These are phyloP conservation scores for Phytopythium vexans DNA, from an alignment of 352 stramenopile genomes.

Conservation along the genomic window DNA sequence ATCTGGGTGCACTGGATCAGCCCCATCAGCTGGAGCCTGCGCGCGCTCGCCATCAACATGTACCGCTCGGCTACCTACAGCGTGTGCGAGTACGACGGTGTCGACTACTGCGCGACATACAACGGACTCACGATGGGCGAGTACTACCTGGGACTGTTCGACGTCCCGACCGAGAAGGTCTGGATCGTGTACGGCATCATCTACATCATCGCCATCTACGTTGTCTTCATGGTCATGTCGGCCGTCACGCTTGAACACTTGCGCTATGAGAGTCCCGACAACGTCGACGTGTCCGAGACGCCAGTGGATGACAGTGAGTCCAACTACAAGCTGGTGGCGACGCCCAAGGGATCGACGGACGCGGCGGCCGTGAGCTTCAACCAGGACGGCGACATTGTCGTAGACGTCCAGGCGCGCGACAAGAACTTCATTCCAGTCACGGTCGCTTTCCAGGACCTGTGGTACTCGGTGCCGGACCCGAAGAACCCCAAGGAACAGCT, in stretches of 20 bases:
- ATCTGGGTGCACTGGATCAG: constrained; percentile 55
- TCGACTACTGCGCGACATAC: constrained; percentile 20
- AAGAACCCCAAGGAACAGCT: constrained; percentile 41
- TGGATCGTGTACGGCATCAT: constrained; percentile 34
- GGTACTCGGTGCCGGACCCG: too few species aligned
- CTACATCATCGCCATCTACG: constrained; percentile 13
- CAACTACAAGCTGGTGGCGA: constrained; percentile 4
- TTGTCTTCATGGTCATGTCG: constrained; percentile 35
- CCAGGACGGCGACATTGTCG: too few species aligned
- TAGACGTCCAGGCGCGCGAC: too few species aligned
- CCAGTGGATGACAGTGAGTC: constrained; percentile 6
- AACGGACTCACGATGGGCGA: constrained; percentile 25
- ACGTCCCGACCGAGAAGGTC: constrained; percentile 31
- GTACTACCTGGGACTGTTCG: constrained; percentile 40
- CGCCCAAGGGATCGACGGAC: too few species aligned
- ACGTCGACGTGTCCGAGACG: constrained; percentile 19
- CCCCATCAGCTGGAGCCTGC: constrained; percentile 26
- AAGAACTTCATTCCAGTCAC: constrained; percentile 35
- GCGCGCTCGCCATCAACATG: constrained; percentile 21
- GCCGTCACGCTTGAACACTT: constrained; percentile 16
- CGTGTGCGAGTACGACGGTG: constrained; percentile 22
- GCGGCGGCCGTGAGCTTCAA: too few species aligned
- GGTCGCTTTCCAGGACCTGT: constrained; percentile 20
- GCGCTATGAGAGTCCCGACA: constrained; percentile 16
- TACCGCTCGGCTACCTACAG: constrained; percentile 19